phyloP scores from a whole-genome alignment of 2,329 filamentous ascomycete species.

The Fusarium continuum region DNA sequence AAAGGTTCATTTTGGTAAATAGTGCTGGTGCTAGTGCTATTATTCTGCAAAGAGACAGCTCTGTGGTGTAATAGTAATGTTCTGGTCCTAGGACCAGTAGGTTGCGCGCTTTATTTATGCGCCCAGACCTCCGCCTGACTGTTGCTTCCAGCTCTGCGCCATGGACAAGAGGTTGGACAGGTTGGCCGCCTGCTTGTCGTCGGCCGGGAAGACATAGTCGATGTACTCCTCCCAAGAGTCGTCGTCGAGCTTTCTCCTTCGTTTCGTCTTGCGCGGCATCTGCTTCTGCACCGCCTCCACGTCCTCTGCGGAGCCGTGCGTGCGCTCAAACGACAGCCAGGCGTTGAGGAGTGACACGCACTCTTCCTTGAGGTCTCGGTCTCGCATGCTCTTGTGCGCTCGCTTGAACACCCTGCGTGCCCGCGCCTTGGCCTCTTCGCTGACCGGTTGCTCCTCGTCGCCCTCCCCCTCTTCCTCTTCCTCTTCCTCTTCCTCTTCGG shows the following conservation, averaged over 20 bases:
- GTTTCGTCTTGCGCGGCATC: slow-evolving; percentile 94
- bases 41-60: background rate
- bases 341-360: slow-evolving; percentile 90
- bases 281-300: slow-evolving; percentile 86
- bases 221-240: slow-evolving; percentile 94
- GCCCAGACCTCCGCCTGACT: slow-evolving; percentile 52
- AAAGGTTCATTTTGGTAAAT: background rate
- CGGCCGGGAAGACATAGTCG: slow-evolving; percentile 96
- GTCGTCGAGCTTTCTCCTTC: slow-evolving; percentile 89
- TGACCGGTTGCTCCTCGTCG: slow-evolving; percentile 74
- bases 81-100: background rate
- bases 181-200: slow-evolving; percentile 86
- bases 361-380: slow-evolving; percentile 91
- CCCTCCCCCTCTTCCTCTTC: slow-evolving; percentile 70
- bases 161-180: slow-evolving; percentile 84
- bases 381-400: slow-evolving; percentile 86
- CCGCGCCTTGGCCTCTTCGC: slow-evolving; percentile 82
- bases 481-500: slow-evolving; percentile 72
- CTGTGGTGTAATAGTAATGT: background rate
- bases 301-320: slow-evolving; percentile 79
- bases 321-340: slow-evolving; percentile 91
- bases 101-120: slow-evolving; percentile 25
- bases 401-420: slow-evolving; percentile 86
- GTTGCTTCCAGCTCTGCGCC: slow-evolving; percentile 91
- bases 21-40: background rate